Conservation (phyloP, 140 eudicot species). For the Flaveria floridana region DNA sequence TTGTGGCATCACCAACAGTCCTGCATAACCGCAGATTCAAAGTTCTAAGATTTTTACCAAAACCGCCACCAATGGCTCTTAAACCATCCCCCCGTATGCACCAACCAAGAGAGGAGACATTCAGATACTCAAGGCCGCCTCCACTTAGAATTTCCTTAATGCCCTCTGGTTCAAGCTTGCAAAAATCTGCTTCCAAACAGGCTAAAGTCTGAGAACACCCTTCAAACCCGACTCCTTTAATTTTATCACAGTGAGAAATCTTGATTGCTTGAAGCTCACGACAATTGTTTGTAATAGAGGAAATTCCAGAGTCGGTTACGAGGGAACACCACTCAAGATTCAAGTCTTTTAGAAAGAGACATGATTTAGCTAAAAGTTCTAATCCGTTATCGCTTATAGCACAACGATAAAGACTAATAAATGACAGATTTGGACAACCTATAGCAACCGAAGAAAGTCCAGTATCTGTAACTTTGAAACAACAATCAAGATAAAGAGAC, state of each 20-base stretch:
- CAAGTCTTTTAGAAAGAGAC: constrained; percentile 49
- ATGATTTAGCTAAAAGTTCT: constrained; percentile 53
- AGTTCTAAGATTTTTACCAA: constrained; percentile 16
- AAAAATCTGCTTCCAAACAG: constrained; percentile 74
- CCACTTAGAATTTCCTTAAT: constrained; percentile 52
- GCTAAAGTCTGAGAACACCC: constrained; percentile 58
- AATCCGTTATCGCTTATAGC: constrained; percentile 57
- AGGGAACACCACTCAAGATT: constrained; percentile 63
- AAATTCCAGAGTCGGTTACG: constrained; percentile 60
- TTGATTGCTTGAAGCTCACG: constrained; percentile 51
- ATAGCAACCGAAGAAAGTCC: constrained; percentile 50
- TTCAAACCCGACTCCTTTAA: constrained; percentile 65
- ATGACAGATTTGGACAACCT: constrained; percentile 51
- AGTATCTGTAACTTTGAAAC: constrained; percentile 55
- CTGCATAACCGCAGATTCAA: constrained; percentile 49
- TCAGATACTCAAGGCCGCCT: constrained; percentile 76
- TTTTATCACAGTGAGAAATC: constrained; percentile 48
- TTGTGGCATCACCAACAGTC: constrained; percentile 46
- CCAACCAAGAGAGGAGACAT: constrained; percentile 59
- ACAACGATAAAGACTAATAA: constrained; percentile 68
- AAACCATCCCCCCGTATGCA: constrained; percentile 55
- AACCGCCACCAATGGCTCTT: constrained; percentile 47
- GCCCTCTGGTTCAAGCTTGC: constrained; percentile 74
- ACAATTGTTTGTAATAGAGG: constrained; percentile 46
- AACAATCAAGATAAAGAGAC: constrained; percentile 62